Percentiles rank a stretch among this genome's conserved stretches.
Conservation (phyloP, 208 protist species). For the Wallacemonas rigidus region DNA sequence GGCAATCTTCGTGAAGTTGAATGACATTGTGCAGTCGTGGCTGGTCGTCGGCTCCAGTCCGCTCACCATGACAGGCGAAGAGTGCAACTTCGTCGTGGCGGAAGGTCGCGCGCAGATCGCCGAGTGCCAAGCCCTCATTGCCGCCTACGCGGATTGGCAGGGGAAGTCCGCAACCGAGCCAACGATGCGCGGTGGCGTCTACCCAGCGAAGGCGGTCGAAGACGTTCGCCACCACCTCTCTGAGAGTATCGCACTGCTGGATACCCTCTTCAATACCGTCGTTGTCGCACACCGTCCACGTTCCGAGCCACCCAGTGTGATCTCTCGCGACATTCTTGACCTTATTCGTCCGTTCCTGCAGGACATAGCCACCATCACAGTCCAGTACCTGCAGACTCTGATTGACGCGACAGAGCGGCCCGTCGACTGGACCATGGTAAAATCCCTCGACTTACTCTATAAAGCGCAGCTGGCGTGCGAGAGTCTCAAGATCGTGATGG, state of each 20-base stretch:
- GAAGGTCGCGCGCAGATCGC: constrained; percentile 2
- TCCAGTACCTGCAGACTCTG: constrained; percentile 61
- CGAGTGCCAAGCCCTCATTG: constrained; percentile 9
- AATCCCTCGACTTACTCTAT: constrained; percentile 39
- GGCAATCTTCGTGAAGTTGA: constrained; percentile 25
- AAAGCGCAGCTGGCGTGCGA: constrained; percentile 43
- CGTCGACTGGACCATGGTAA: constrained; percentile 46
- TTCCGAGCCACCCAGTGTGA: constrained; percentile 22
- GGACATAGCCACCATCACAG: constrained; percentile 46
- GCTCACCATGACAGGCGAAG: constrained; percentile 34
- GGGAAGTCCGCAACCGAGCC: constrained; percentile 38
- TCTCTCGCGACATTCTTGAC: constrained; percentile 46
- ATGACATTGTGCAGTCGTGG: constrained; percentile 25
- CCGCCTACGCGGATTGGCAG: constrained; percentile 30
- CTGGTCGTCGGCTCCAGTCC: constrained; percentile 35
- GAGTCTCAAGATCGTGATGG: constrained; percentile 51
- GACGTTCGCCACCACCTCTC: constrained; percentile 42
- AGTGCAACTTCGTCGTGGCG: constrained; percentile 32
- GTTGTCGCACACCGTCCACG: constrained; percentile 46
- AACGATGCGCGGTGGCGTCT: constrained; percentile 41
- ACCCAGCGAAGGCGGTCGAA: constrained; percentile 39
- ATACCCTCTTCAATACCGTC: constrained; percentile 49
- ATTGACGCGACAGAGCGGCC: constrained; percentile 65
- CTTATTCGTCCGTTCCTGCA: constrained; percentile 52
- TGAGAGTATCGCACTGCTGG: constrained; percentile 47